Conservation (phyloP, 2,329 filamentous ascomycete species). For the Fusarium oligoseptatum region DNA sequence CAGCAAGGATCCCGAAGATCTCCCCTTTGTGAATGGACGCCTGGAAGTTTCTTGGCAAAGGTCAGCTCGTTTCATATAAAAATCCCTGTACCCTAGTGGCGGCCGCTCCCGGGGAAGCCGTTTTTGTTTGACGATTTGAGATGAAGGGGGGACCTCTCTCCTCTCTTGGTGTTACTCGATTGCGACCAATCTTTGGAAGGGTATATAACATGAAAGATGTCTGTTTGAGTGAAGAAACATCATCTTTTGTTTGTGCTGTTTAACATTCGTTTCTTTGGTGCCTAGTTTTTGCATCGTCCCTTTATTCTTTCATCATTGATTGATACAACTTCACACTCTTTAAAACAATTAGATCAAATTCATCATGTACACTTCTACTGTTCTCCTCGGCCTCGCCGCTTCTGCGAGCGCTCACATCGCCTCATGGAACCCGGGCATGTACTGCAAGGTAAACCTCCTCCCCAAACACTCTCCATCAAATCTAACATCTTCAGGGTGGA, state of each 20-base stretch:
- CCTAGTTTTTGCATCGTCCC: conserved; percentile 40
- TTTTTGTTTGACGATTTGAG: conserved; percentile 21
- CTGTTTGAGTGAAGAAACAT: background rate
- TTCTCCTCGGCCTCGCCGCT: conserved; percentile 38
- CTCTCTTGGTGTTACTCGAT: background rate
- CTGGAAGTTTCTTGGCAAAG: background rate
- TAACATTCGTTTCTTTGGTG: conserved; percentile 36
- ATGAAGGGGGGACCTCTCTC: conserved; percentile 34
- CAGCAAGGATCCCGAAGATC: conserved; percentile 34
- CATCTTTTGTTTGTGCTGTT: conserved; percentile 2
- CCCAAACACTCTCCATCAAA: background rate
- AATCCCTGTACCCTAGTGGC: conserved; percentile 27
- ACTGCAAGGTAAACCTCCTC: conserved; percentile 39
- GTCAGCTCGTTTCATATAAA: conserved; percentile 36
- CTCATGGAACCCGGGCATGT: conserved; percentile 48
- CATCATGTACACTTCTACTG: conserved; percentile 39
- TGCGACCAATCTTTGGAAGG: background rate
- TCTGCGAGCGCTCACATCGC: conserved; percentile 44
- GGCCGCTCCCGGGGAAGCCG: conserved; percentile 34
- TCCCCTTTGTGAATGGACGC: conserved; percentile 14
- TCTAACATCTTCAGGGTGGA: conserved; percentile 43
- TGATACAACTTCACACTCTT: conserved; percentile 4
- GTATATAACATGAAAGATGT: conserved; percentile 19
- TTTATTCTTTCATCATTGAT: conserved; percentile 27
- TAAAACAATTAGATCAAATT: background rate